Evolutionary conservation across 1,139 yeast species (phyloP), one percentile per base, ranked within the genome.

Genomic region (Hanseniaspora sp.): DNA sequence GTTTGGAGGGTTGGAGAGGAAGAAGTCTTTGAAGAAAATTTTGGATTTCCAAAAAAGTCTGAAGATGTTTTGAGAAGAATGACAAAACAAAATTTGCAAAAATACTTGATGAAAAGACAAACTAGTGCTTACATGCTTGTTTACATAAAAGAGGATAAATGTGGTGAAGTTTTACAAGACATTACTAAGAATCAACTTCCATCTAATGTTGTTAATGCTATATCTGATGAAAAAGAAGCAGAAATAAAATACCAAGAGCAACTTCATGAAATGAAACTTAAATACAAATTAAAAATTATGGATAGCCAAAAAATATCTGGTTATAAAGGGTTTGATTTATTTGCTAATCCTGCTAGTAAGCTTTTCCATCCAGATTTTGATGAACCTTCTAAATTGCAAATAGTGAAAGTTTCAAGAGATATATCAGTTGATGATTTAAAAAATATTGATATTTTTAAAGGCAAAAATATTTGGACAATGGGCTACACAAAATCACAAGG

Each of bases 41-140:
- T 80, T 71, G 99, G 99, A 7, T 87, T 88, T 17, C 80, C 82
- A 55, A 78, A 76, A 57, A 62, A 79, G 37, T 62, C 77, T 0
- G 75, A 73, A 43, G 74, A 71, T 23, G 75, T 75, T 54, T 67
- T 79, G 39, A 70, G 76, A 48, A 70, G 69, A 56, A 68, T 82
- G 69, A 69, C 82, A 0, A 75, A 83, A 61, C 69, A 70, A 23
- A 85, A 82, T 60, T 83, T 79, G 57, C 82, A 79, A 59, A 83
- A 76, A 54, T 81, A 82, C 60, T 71, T 80, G 54, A 69, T 82
- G 18, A 78, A 87, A 61, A 79, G 95, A 54, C 92, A 86, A 48
- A 88, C 96, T 0, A 86, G 95, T 52, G 98, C 98, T 3, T 92
- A 92, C 66, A 92, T 92, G 99, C 77, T 92, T 70, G 98, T 92